Conservation (phyloP, 2,329 filamentous ascomycete species). For the Nigrospora oryzae region DNA sequence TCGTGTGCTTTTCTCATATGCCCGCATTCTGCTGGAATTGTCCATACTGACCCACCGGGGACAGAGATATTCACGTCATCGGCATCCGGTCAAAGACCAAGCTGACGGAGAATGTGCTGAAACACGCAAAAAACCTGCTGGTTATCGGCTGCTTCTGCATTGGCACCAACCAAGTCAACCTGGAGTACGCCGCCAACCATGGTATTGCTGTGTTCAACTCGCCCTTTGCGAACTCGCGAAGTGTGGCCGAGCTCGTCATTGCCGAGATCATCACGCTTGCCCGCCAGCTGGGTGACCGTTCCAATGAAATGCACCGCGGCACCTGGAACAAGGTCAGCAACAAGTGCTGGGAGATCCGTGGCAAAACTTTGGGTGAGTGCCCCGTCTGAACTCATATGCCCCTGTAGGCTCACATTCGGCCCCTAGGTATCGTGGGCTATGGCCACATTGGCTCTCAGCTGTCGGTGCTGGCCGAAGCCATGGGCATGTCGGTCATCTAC, state of each 20-base stretch:
- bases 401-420: background rate
- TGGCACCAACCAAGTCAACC: constrained; percentile 90
- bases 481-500: constrained; percentile 98
- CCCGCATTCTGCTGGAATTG: no score
- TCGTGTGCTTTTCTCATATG: no score
- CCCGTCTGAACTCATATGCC: background rate
- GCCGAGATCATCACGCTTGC: constrained; percentile 87
- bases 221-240: constrained; percentile 95
- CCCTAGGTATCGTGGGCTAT: constrained; percentile 78
- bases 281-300: constrained; percentile 86
- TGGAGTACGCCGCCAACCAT: constrained; percentile 71
- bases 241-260: constrained; percentile 93
- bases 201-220: constrained; percentile 99
- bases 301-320: constrained; percentile 86
- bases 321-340: constrained; percentile 97
- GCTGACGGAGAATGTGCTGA: constrained; percentile 75
- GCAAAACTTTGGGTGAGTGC: constrained; percentile 77
- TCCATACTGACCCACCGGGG: no score
- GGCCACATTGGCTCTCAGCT: constrained; percentile 95
- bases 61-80: constrained; percentile 88
- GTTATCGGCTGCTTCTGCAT: constrained; percentile 99
- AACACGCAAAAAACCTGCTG: constrained; percentile 86
- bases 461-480: constrained; percentile 89
- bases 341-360: constrained; percentile 96
- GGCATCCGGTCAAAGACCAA: constrained; percentile 98